Percentiles rank a stretch among this genome's conserved stretches.
Evolutionary conservation across 208 protist genomes (phyloP).

Genomic region (Strigomonas culicis): DNA sequence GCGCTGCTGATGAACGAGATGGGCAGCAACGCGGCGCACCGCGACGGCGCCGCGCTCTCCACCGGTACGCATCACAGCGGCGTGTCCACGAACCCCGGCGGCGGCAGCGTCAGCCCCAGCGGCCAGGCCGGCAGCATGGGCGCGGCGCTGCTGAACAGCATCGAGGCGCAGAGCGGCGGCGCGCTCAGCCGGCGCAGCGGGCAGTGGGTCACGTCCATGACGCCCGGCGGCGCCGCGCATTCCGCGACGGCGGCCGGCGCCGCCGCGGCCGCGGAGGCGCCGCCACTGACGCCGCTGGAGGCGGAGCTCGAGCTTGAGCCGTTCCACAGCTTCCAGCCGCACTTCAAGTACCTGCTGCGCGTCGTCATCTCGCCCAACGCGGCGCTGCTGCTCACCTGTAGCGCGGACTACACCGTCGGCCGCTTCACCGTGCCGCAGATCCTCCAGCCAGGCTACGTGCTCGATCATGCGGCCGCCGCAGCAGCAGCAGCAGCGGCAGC

Average conservation of each 20-base stretch:
- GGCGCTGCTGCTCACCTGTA: slow-evolving; percentile 71
- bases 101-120: neutral
- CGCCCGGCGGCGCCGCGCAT: too few relatives aligned
- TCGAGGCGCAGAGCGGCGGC: slow-evolving; percentile 11
- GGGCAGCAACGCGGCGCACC: slow-evolving; percentile 22
- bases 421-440: slow-evolving; percentile 53
- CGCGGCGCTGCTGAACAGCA: slow-evolving; percentile 30
- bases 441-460: too few relatives aligned
- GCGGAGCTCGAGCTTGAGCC: slow-evolving; percentile 51
- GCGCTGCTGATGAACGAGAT: slow-evolving; percentile 50
- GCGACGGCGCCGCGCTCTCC: slow-evolving; percentile 6
- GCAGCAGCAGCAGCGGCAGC: neutral
- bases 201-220: too few relatives aligned
- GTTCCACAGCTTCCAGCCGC: slow-evolving; percentile 75
- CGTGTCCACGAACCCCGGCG: neutral
- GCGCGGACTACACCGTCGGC: slow-evolving; percentile 82
- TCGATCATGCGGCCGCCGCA: neutral
- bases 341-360: slow-evolving; percentile 89
- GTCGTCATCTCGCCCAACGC: slow-evolving; percentile 68
- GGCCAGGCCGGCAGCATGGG: slow-evolving; percentile 24
- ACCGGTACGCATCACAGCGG: slow-evolving; percentile 5
- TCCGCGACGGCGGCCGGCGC: slow-evolving; percentile 1
- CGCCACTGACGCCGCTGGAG: neutral
- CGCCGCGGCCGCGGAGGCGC: slow-evolving; percentile 4
- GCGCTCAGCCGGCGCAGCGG: slow-evolving; percentile 15